These are phyloP conservation scores for Umbilicaria muhlenbergii DNA, from an alignment of 495 filamentous ascomycete genomes.

Conservation along the genomic window DNA sequence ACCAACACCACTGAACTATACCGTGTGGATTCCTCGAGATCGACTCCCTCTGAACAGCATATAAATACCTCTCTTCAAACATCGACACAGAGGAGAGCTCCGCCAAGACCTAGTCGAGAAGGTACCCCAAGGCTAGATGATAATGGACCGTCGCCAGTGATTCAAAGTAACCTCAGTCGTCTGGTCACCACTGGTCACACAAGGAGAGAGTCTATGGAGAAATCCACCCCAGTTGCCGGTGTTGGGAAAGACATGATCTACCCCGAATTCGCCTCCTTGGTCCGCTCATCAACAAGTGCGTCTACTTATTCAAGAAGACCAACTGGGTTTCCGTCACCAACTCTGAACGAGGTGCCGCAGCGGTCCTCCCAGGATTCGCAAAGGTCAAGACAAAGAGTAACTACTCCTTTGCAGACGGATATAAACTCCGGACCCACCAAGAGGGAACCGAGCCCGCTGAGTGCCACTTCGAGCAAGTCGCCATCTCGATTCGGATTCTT, in stretches of 20 bases:
- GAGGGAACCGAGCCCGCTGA: conserved; percentile 15
- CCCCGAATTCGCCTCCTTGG: conserved; percentile 12
- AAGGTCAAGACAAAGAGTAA: background rate
- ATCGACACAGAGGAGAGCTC: conserved; percentile 14
- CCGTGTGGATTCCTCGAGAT: no score
- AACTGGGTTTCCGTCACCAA: conserved; percentile 25
- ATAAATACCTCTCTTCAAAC: background rate
- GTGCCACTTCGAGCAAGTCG: conserved; percentile 23
- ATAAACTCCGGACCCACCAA: conserved; percentile 16
- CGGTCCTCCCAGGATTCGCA: conserved; percentile 9
- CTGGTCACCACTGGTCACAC: conserved; percentile 26
- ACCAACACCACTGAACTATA: no score
- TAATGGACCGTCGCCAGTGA: conserved; percentile 46
- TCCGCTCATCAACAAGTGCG: conserved; percentile 22
- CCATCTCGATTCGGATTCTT: conserved; percentile 59
- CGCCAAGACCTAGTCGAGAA: conserved; percentile 63
- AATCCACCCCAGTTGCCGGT: conserved; percentile 3
- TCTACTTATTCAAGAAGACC: conserved; percentile 22
- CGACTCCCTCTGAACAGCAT: conserved; percentile 2
- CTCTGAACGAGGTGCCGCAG: conserved; percentile 24
- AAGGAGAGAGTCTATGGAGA: conserved; percentile 27
- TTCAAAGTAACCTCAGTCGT: conserved; percentile 59
- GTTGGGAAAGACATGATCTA: background rate
- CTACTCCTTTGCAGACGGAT: conserved; percentile 14
- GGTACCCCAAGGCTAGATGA: conserved; percentile 54